Conservation (phyloP, 352 stramenopile species). For the Globisporangium middletonii region DNA sequence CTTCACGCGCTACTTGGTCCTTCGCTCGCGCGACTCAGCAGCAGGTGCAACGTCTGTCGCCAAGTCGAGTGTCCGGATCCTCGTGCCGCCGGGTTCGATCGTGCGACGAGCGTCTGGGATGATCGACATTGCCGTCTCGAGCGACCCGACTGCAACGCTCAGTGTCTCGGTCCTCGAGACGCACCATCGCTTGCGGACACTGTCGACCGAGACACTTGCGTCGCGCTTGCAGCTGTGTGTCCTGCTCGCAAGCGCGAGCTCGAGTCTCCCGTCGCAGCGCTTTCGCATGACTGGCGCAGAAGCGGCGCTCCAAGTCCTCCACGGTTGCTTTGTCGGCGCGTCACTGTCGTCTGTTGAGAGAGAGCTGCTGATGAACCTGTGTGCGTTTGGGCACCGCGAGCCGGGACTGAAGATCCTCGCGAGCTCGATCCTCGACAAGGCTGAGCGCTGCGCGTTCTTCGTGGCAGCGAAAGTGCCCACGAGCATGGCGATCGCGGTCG, state of each 20-base stretch:
- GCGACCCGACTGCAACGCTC: constrained; percentile 11
- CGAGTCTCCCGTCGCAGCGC: constrained; percentile 20
- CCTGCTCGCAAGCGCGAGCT: constrained; percentile 25
- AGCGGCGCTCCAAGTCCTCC: constrained; percentile 32
- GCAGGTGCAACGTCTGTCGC: constrained; percentile 1
- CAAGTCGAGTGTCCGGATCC: constrained; percentile 16
- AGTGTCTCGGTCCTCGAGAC: constrained; percentile 21
- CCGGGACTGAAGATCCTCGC: constrained; percentile 32
- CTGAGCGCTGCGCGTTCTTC: constrained; percentile 27
- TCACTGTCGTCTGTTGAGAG: constrained; percentile 25
- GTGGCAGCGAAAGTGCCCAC: constrained; percentile 1
- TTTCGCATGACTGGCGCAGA: constrained; percentile 45
- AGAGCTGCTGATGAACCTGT: constrained; percentile 19
- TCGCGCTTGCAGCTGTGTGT: constrained; percentile 33
- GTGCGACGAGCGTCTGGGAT: constrained; percentile 5
- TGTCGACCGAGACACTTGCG: constrained; percentile 29
- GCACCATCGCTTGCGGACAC: constrained; percentile 24
- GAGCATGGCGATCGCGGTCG: background rate
- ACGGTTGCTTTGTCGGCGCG: constrained; percentile 26
- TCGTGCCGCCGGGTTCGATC: constrained; percentile 29
- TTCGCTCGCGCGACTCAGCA: constrained; percentile 11
- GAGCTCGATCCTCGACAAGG: constrained; percentile 19
- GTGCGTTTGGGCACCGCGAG: constrained; percentile 27
- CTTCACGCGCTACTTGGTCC: constrained; percentile 35
- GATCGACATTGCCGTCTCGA: constrained; percentile 18